These are phyloP conservation scores for Solanum clarkiae DNA, from an alignment of 257 asterid species.

Conservation along the genomic window DNA sequence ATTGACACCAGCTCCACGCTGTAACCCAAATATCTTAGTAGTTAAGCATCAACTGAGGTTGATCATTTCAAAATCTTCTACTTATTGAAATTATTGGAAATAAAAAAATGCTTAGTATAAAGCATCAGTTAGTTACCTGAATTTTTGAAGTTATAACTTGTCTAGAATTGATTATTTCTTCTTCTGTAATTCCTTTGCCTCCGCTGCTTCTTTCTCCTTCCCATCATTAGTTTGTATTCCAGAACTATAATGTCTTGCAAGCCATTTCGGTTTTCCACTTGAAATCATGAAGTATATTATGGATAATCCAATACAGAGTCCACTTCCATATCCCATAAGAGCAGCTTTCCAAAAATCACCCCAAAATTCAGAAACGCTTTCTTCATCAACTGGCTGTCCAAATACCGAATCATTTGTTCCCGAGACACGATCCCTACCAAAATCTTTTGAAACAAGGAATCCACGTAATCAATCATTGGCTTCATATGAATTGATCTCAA, in stretches of 20 bases:
- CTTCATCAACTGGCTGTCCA: background rate
- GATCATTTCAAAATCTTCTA: background rate
- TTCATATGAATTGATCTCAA: background rate
- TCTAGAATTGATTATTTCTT: background rate
- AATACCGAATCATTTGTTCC: no score
- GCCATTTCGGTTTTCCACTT: no score
- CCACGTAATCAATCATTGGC: background rate
- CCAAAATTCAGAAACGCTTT: background rate
- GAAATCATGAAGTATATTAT: background rate
- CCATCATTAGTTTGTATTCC: no score
- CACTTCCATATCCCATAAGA: constrained; percentile 8
- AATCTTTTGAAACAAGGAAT: background rate
- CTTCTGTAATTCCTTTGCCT: no score
- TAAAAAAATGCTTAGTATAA: background rate
- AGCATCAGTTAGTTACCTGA: background rate
- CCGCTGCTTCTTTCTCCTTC: no score
- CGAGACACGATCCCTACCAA: no score
- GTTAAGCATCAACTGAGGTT: no score
- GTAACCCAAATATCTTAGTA: no score
- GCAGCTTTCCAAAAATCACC: background rate
- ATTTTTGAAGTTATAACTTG: background rate
- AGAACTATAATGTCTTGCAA: no score
- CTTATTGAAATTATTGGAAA: background rate
- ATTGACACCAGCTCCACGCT: no score
- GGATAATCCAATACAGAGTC: constrained; percentile 1